Evolutionary conservation across 441 rosid genomes (phyloP), one percentile per base, ranked within the genome.

Genomic region (Erodium texanum): DNA sequence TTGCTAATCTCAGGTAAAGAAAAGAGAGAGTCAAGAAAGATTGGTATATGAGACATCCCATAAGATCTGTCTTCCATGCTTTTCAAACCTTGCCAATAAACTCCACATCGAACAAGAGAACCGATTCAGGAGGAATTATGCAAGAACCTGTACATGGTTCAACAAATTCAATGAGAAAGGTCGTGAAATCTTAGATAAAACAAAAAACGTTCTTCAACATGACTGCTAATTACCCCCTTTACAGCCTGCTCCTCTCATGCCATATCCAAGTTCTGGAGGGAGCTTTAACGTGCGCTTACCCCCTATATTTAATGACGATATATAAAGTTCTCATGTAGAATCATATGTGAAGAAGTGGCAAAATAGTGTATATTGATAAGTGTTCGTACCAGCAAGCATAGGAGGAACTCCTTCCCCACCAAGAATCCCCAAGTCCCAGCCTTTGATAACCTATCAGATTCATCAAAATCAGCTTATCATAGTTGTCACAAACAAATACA

Each of bases 171-270:
- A n/a, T 2, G 10, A 56, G 4, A 63, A 24, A 0, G 20, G n/a
- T 7, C 18, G 24, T 43, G 7, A 19, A 54, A 29, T 10, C 36
- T 18, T 36, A 56, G 27, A 43, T 0, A 23, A 58, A 43, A 48
- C 2, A 45, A n/a, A n/a, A 8, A n/a, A 18, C 23, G 6, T 29
- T 29, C 34, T 29, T 54, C 11, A 20, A 54, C 8, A 11, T 7
- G 32, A 27, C 32, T 38, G 58, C 41, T 52, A n/a, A n/a, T n/a
- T 76, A 89, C 98, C 98, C 84, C 90, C 97, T 76, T 58, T 90
- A 81, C 98, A 93, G 5, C 98, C 94, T 2, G 98, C 97, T 5
- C 97, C 97, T 81, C 98, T 81, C 75, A 80, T 68, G 70, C 98
- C 97, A 75, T 90, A 93, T 1, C 85, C 98, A 1, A 90, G 87